Base-by-base conservation (phyloP, 192 early-diverging fungal genomes). In the Chytriomyces sp. region DNA sequence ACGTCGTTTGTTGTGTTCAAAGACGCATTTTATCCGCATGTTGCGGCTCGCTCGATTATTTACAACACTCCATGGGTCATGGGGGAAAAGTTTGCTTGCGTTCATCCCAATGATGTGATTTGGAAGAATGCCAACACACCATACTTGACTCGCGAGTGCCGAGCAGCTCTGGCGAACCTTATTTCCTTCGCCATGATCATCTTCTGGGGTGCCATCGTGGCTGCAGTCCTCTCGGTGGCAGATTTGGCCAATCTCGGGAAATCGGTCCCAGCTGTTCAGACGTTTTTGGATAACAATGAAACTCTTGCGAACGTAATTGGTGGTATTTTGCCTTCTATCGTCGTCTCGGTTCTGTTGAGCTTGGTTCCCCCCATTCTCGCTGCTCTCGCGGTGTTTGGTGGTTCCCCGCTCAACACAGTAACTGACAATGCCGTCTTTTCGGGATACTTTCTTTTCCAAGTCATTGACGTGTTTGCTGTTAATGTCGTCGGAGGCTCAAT, bases 1-100 rank as follows among this genome's bases (percentile, higher is more conserved):
- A 89, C 91, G 31, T 93, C 93, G 3, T 92, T 96, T 77, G 86
- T 96, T 19, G 84, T 91, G 76, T 96, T 96, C 75, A 84, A 87
- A 54, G 77, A 82, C 54, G 86, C 90, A 54, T 81, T 91, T 32
- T 86, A 88, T 0, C 89, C 94, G 0, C 93, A 96, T 38, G 87
- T 93, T 78, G 93, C 93, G 19, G 85, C 88, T 12, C 88, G 89
- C 53, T 79, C 80, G 0, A 80, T 92, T 0, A 72, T 91, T 14
- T 81, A 91, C 78, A 78, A 85, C 32, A 76, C 73, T 60, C 85
- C 89, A 14, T 77, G 90, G 54, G 75, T 76, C 1, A 91, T 94
- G 90, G 69, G 73, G n/a, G 89, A 86, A 8, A 79, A 84, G 22
- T 83, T 91, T 22, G 75, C 84, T 4, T 82, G 89, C 40, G 88